phyloP scores from a whole-genome alignment of 208 protist species.

The Blechomonas ayalai region DNA sequence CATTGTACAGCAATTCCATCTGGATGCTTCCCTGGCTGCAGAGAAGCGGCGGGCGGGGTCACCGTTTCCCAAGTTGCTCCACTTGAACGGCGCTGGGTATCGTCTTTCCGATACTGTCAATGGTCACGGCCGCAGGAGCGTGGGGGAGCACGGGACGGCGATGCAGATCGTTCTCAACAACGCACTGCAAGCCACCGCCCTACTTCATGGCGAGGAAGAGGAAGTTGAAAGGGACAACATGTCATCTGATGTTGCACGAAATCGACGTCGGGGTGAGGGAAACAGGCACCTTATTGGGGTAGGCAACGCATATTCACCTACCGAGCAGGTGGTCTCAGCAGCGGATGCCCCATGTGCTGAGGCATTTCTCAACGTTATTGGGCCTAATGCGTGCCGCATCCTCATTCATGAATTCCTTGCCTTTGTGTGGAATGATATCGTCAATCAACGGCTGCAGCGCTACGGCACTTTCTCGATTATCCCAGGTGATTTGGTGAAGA shows the following conservation, averaged over 20 bases:
- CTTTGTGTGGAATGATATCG: conserved; percentile 87
- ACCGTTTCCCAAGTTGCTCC: conserved; percentile 31
- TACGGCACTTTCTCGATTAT: conserved; percentile 81
- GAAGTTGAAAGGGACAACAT: not conserved
- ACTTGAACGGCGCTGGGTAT: conserved; percentile 24
- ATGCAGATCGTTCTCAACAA: conserved; percentile 72
- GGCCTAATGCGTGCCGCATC: conserved; percentile 58
- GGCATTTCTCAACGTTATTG: conserved; percentile 74
- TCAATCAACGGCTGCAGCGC: conserved; percentile 77
- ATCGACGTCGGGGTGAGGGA: not conserved
- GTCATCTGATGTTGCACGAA: not conserved
- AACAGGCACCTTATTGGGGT: too few species aligned
- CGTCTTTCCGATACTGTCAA: conserved; percentile 40
- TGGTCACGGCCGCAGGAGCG: conserved; percentile 21
- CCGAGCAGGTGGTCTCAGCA: conserved; percentile 2
- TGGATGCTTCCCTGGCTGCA: conserved; percentile 60
- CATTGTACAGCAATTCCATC: conserved; percentile 83
- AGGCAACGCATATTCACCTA: too few species aligned
- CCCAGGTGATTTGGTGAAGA: conserved; percentile 65
- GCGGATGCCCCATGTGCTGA: conserved; percentile 64
- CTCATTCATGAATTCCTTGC: conserved; percentile 78
- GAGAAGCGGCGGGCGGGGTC: conserved; percentile 48
- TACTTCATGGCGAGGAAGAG: conserved; percentile 28
- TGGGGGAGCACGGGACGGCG: conserved; percentile 59
- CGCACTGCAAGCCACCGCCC: conserved; percentile 55